Percentiles rank a stretch among this genome's conserved stretches.
These are phyloP conservation scores for Aspergillus pseudoglaucus DNA, from an alignment of 2,329 filamentous ascomycete species.

Conservation along the genomic window DNA sequence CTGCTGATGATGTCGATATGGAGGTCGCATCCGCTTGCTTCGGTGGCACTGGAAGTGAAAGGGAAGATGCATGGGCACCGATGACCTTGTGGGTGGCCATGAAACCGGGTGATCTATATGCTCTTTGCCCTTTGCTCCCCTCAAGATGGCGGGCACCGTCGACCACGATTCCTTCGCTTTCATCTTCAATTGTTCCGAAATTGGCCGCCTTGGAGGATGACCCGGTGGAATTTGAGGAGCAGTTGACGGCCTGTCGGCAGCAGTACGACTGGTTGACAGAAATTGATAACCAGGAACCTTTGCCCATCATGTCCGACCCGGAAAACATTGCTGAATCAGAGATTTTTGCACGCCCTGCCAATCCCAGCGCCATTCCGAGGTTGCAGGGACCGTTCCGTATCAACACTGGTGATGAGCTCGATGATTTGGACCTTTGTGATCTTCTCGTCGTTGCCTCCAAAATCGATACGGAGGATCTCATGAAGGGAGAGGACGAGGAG, in stretches of 20 bases:
- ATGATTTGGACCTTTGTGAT: constrained; percentile 54
- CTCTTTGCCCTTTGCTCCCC: constrained; percentile 82
- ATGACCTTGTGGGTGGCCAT: constrained; percentile 99
- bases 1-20: constrained; percentile 86
- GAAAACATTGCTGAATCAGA: constrained; percentile 40
- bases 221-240: constrained; percentile 37
- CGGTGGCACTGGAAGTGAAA: constrained; percentile 58
- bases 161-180: constrained; percentile 72
- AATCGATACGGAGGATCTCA: constrained; percentile 47
- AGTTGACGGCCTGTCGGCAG: constrained; percentile 44
- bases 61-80: constrained; percentile 70
- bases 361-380: constrained; percentile 50
- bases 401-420: constrained; percentile 43
- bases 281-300: constrained; percentile 49
- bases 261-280: constrained; percentile 55
- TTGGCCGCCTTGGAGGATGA: constrained; percentile 42
- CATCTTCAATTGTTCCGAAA: constrained; percentile 73
- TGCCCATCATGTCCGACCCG: constrained; percentile 31
- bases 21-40: constrained; percentile 88
- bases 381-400: constrained; percentile 57
- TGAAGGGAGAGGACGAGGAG: constrained; percentile 46
- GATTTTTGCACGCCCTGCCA: constrained; percentile 50
- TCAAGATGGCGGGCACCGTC: constrained; percentile 74
- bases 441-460: constrained; percentile 52
- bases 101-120: constrained; percentile 86